These are phyloP conservation scores for Blastomyces silverae DNA, from an alignment of 2,329 filamentous ascomycete genomes.

Conservation along the genomic window DNA sequence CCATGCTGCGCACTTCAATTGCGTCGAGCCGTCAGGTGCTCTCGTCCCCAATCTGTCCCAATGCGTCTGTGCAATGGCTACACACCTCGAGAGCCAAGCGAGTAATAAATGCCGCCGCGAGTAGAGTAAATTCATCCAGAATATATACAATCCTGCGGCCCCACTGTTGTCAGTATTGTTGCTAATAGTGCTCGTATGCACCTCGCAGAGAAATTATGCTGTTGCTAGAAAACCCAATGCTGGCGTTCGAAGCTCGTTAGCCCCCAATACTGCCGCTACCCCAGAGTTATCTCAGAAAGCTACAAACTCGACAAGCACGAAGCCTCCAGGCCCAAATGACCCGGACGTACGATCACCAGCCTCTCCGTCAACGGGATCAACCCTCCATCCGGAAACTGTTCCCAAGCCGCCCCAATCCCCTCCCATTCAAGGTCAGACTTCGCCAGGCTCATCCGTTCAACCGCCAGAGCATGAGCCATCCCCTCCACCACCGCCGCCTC, in stretches of 20 bases:
- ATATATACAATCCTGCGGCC: not conserved
- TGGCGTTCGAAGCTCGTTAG: constrained; percentile 20
- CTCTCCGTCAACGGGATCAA: constrained; percentile 41
- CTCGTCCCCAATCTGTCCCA: constrained; percentile 35
- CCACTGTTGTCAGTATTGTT: not conserved
- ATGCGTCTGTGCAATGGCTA: constrained; percentile 41
- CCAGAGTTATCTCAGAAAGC: constrained; percentile 20
- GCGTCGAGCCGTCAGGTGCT: constrained; percentile 42
- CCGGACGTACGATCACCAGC: constrained; percentile 29
- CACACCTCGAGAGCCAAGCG: constrained; percentile 21
- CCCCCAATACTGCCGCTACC: constrained; percentile 16
- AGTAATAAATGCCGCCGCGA: constrained; percentile 34
- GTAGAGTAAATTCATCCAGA: constrained; percentile 21
- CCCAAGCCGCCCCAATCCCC: constrained; percentile 43
- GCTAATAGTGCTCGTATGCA: not conserved
- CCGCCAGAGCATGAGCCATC: constrained; percentile 37
- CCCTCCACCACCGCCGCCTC: constrained; percentile 34
- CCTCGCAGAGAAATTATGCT: constrained; percentile 45
- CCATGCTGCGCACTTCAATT: constrained; percentile 52
- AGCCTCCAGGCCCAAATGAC: constrained; percentile 16
- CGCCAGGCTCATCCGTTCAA: constrained; percentile 32
- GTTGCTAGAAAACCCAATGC: constrained; percentile 26
- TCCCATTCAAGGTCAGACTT: constrained; percentile 31
- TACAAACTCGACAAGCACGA: constrained; percentile 21
- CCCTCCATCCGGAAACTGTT: constrained; percentile 45